Evolutionary conservation across 1,284 basidiomycete genomes (phyloP), one percentile per base, ranked within the genome.

Genomic region (Tetrapyrgos nigripes): DNA sequence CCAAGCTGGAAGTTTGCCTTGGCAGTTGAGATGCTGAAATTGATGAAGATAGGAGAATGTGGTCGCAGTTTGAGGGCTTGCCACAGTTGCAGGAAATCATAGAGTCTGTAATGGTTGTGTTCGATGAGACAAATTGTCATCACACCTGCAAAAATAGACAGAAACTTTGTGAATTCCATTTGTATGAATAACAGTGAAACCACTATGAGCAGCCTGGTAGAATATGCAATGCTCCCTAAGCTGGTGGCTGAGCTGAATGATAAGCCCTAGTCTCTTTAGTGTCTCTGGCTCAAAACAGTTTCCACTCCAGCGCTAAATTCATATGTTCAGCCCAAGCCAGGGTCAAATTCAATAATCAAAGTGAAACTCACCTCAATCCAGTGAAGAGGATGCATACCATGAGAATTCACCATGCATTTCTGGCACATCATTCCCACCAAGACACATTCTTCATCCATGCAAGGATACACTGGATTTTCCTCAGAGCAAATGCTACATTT

Each of bases 11-110:
- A 52, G 23, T 23, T 58, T 33, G 5, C 37, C 60, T 17, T 61
- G 61, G 1, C 63, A 37, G 24, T 61, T 64, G 0, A 64, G 43
- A 5, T 35, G 46, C 27, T 66, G 64, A 37, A 66, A 64, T 3
- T 57, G 43, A 1, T 53, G 27, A 5, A 68, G 27, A 3, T 57
- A 14, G 3, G 28, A 31, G 1, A 67, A 46, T 0, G 66, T 64
- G 2, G 59, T 50, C 0, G 40, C 48, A 4, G 62, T 50, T 13
- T 51, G 21, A 3, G 58, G 64, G 8, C 53, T 35, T 19, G 52
- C 47, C 3, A 13, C 14, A 1, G 58, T 58, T 0, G 60, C 58
- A 0, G 60, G 60, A 8, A 31, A 58, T 45, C 43, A 58, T 2
- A 33, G 28, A 5, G 43, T 40, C 17, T 49, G 35, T 5, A 58